Percentiles rank a stretch among this genome's conserved stretches.
These are phyloP conservation scores for Penicillium janthinellum DNA, from an alignment of 2,329 filamentous ascomycete species.

Conservation along the genomic window DNA sequence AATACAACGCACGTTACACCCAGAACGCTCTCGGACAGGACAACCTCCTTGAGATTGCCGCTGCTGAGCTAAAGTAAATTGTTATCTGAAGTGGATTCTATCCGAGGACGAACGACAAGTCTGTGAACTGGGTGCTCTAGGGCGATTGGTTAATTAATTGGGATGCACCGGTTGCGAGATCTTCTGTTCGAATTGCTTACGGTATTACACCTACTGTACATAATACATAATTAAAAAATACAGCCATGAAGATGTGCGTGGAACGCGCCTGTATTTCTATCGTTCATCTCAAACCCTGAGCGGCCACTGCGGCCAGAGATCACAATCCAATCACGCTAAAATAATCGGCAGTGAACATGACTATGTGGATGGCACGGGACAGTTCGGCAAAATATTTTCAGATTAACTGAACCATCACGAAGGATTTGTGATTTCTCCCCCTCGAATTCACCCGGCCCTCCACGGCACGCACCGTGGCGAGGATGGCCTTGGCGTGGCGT, in stretches of 20 bases:
- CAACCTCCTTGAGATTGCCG: conserved; percentile 46
- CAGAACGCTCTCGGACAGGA: conserved; percentile 53
- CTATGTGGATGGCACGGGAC: neutral
- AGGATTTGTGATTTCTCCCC: neutral
- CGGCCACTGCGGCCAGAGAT: neutral
- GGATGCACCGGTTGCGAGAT: neutral
- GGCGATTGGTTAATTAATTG: neutral
- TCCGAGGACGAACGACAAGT: neutral
- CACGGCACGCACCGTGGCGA: neutral
- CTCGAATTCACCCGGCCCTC: neutral
- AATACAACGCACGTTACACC: conserved; percentile 59
- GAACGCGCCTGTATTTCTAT: neutral
- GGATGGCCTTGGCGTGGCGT: neutral
- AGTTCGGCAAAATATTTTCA: neutral
- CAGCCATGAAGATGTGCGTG: neutral
- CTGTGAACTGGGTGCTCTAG: neutral
- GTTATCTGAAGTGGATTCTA: neutral
- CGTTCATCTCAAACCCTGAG: neutral
- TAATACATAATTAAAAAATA: neutral
- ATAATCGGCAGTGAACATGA: neutral
- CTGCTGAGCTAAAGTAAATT: conserved; percentile 13
- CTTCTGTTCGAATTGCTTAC: too few relatives aligned
- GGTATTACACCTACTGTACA: neutral
- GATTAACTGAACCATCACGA: neutral
- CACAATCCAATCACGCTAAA: neutral